Base-by-base conservation (phyloP, 768 basidiomycete species). In the Calvatia gigantea region DNA sequence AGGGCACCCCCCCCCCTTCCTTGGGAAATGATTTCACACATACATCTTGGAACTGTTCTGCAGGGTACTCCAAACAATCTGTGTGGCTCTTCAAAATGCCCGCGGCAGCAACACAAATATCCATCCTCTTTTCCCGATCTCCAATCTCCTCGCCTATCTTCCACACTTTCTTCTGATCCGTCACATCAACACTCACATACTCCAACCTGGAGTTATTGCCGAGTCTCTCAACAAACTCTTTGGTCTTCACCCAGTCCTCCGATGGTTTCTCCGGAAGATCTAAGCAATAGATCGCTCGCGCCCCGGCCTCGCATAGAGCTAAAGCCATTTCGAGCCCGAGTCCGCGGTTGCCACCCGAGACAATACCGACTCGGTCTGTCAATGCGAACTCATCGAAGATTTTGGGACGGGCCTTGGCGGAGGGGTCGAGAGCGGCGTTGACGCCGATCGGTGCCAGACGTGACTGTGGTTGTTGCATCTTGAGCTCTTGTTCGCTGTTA, bases 271-370 rank as follows among this genome's bases (percentile, higher is more conserved):
- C 57, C 1, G 85, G 79, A 8, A 89, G 72, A 66, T 89, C 88
- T 11, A 87, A 70, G 64, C 86, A 87, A 67, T 89, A 89, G 15
- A 89, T 75, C 0, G 75, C 84, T 6, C 80, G 76, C 5, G 86
- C 86, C 31, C 89, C 89, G 12, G 82, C 85, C 70, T 91, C 90
- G 39, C 80, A 79, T 38, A 91, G 71, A 3, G 84, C 82, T 51
- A 91, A 71, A 32, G 87, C 87, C 85, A 88, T 86, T 71, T 93
- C 91, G n/a, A 93, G 81, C 2, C 91, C 91, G 14, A 92, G 78
- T 0, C 90, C 86, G 29, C 85, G 71, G 58, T 85, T 82, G 0
- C 77, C 85, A 4, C 86, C 86, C 0, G 85, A 82, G 27, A 87
- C 82, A 39, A 87, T 73, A 7, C 75, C 82, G 3, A 86, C 83